Evolutionary conservation across 805 yeast genomes (phyloP).

Genomic region (Starmerella floris): DNA sequence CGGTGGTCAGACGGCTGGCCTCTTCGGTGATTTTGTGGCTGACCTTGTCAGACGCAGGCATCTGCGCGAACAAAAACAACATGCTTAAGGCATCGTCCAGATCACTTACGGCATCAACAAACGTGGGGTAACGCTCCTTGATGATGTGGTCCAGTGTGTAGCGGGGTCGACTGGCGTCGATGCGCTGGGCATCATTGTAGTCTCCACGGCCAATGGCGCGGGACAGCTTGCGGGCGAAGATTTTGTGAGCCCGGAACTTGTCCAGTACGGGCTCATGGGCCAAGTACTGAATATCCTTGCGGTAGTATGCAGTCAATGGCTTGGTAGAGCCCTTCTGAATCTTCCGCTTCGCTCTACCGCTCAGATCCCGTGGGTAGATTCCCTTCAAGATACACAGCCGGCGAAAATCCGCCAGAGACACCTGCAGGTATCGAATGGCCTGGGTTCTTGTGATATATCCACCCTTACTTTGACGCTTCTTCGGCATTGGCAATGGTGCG

Average conservation of each 20-base stretch:
- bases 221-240: conserved; percentile 81
- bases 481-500: conserved; percentile 7
- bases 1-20: conserved; percentile 75
- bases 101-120: conserved; percentile 82
- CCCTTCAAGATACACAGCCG: conserved; percentile 96
- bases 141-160: conserved; percentile 82
- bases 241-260: conserved; percentile 89
- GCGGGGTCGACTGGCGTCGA: conserved; percentile 68
- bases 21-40: conserved; percentile 71
- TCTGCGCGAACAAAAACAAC: conserved; percentile 82
- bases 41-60: conserved; percentile 85
- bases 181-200: conserved; percentile 69
- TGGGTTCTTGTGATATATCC: conserved; percentile 80
- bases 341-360: conserved; percentile 88
- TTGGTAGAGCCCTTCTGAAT: conserved; percentile 98
- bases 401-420: conserved; percentile 84
- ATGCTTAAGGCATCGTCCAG: conserved; percentile 89
- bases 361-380: conserved; percentile 71
- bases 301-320: conserved; percentile 84
- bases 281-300: conserved; percentile 87
- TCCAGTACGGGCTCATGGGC: conserved; percentile 87
- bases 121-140: conserved; percentile 91
- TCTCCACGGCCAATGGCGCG: conserved; percentile 88
- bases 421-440: conserved; percentile 82
- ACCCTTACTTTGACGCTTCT: conserved; percentile 19